phyloP scores from a whole-genome alignment of 2,329 filamentous ascomycete genomes.

The Simplicillium aogashimaense region DNA sequence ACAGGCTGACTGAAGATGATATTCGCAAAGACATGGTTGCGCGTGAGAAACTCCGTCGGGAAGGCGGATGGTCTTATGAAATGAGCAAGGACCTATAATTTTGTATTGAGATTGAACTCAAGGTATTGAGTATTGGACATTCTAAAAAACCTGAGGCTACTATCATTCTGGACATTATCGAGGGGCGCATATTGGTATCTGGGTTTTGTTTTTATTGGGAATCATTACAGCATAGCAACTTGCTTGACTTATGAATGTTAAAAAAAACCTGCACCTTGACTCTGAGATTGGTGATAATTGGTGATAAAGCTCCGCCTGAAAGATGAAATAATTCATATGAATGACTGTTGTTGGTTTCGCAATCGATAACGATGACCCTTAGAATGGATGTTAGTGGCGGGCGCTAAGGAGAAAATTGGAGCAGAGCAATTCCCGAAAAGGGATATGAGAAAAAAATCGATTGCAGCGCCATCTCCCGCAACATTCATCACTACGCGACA shows the following conservation, averaged over 20 bases:
- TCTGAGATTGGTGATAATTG: too few species aligned
- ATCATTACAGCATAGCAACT: neutral
- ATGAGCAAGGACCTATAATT: constrained; percentile 37
- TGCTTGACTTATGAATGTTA: too few species aligned
- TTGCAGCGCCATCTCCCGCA: neutral
- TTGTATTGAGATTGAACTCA: constrained; percentile 5
- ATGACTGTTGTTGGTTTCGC: too few species aligned
- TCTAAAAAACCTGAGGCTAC: too few species aligned
- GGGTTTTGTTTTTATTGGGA: constrained; percentile 1
- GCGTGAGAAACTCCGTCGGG: constrained; percentile 66
- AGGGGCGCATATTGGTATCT: constrained; percentile 1
- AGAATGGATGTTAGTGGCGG: too few species aligned
- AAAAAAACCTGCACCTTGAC: too few species aligned
- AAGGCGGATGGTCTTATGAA: constrained; percentile 78
- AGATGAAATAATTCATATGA: too few species aligned
- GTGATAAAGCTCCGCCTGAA: too few species aligned
- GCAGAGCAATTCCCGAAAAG: neutral
- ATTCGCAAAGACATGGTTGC: constrained; percentile 71
- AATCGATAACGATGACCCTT: too few species aligned
- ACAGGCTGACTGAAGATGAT: constrained; percentile 79
- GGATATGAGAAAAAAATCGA: neutral
- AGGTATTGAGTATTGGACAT: neutral
- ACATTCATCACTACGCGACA: neutral
- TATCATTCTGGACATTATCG: neutral
- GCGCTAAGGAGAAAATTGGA: too few species aligned